phyloP scores from a whole-genome alignment of 2,329 filamentous ascomycete species.

The Colletotrichum liaoningense region DNA sequence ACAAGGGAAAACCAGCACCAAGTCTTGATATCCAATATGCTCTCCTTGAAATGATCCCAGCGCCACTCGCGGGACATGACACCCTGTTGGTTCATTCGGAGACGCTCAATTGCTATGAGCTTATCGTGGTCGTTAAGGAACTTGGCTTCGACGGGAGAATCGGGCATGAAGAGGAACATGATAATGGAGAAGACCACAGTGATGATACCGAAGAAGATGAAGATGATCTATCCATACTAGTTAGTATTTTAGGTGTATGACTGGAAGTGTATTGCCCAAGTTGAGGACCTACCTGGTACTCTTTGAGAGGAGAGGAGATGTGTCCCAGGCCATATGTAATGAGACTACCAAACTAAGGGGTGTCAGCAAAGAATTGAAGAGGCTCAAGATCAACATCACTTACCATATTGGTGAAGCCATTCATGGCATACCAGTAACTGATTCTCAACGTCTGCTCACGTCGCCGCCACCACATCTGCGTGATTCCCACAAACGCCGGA shows the following conservation, averaged over 20 bases:
- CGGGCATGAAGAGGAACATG: slow-evolving; percentile 70
- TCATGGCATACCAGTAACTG: slow-evolving; percentile 46
- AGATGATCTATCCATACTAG: slow-evolving; percentile 56
- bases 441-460: slow-evolving; percentile 47
- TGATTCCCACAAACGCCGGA: slow-evolving; percentile 60
- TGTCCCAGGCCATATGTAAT: slow-evolving; percentile 69
- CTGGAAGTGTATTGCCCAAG: rapidly evolving
- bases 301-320: slow-evolving; percentile 46
- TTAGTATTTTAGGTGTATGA: too few relatives aligned
- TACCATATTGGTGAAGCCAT: slow-evolving; percentile 41
- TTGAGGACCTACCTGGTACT: slow-evolving; percentile 58
- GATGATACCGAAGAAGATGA: slow-evolving; percentile 63
- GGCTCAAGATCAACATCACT: not conserved
- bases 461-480: slow-evolving; percentile 52
- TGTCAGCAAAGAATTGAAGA: slow-evolving; percentile 17
- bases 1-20: slow-evolving; percentile 58
- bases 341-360: slow-evolving; percentile 59
- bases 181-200: slow-evolving; percentile 61
- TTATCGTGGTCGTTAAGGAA: slow-evolving; percentile 68
- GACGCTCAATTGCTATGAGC: slow-evolving; percentile 66
- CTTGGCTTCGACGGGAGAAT: slow-evolving; percentile 70
- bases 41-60: slow-evolving; percentile 55
- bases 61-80: slow-evolving; percentile 52
- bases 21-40: slow-evolving; percentile 52
- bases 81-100: slow-evolving; percentile 62